phyloP scores from a whole-genome alignment of 805 yeast species.

The Wickerhamomyces hampshirensis region DNA sequence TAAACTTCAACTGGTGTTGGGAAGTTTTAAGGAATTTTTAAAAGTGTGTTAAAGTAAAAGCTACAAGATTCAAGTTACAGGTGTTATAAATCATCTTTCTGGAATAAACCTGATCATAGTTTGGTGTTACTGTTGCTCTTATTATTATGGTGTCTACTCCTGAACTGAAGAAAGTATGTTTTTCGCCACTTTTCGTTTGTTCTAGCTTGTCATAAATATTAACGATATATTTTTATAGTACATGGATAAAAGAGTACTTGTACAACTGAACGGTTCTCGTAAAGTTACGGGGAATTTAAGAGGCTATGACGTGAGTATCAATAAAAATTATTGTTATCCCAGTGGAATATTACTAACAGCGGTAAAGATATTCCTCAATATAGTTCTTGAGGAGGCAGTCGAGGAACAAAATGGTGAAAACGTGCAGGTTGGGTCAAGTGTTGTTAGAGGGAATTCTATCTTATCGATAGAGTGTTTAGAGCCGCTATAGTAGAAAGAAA shows the following conservation, averaged over 20 bases:
- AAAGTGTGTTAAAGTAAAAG: too few species aligned
- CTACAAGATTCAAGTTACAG: too few species aligned
- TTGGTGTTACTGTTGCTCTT: too few species aligned
- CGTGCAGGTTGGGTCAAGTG: slow-evolving; percentile 60
- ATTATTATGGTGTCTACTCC: slow-evolving; percentile 56
- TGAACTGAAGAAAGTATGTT: slow-evolving; percentile 49
- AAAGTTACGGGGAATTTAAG: slow-evolving; percentile 73
- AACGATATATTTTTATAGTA: slow-evolving; percentile 38
- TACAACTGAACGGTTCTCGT: slow-evolving; percentile 77
- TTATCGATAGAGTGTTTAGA: slow-evolving; percentile 54
- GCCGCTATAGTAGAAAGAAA: slow-evolving; percentile 10
- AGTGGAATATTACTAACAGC: slow-evolving; percentile 2
- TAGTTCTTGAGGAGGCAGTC: slow-evolving; percentile 66
- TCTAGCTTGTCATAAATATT: too few species aligned
- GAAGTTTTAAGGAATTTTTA: too few species aligned
- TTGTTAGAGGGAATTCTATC: slow-evolving; percentile 75
- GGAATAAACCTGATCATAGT: too few species aligned
- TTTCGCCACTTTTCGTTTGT: too few species aligned
- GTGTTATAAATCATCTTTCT: too few species aligned
- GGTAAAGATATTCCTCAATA: slow-evolving; percentile 55
- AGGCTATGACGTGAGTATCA: slow-evolving; percentile 59
- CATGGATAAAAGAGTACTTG: slow-evolving; percentile 68
- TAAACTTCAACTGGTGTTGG: too few species aligned
- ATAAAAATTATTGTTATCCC: too few species aligned
- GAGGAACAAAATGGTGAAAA: slow-evolving; percentile 50